Conservation (phyloP, 2,329 filamentous ascomycete genomes). For the Monosporascus sp. region DNA sequence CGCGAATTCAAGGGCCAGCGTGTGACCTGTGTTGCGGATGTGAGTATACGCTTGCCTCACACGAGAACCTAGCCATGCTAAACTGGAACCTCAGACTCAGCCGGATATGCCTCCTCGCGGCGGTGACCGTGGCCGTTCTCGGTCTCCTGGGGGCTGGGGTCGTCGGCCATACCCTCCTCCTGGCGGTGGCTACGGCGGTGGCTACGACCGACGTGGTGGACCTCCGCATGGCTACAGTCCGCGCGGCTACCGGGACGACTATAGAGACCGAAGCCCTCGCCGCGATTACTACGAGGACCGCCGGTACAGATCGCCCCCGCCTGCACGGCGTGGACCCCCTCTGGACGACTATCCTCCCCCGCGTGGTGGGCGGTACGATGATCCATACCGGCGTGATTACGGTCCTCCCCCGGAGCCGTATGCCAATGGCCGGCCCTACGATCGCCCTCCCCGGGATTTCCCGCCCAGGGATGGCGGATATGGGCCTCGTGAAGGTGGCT, state of each 20-base stretch:
- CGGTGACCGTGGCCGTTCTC: constrained; percentile 70
- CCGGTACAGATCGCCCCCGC: constrained; percentile 75
- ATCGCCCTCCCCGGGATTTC: constrained; percentile 47
- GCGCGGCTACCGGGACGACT: constrained; percentile 63
- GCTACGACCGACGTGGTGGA: constrained; percentile 72
- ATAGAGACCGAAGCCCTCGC: constrained; percentile 81
- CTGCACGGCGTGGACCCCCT: constrained; percentile 64
- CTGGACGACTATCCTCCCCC: constrained; percentile 72
- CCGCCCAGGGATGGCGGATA: constrained; percentile 47
- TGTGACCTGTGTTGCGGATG: constrained; percentile 83
- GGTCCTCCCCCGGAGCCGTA: constrained; percentile 56
- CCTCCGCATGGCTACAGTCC: constrained; percentile 79
- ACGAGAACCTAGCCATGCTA: constrained; percentile 10
- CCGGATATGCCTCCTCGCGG: constrained; percentile 67
- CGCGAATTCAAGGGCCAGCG: constrained; percentile 87
- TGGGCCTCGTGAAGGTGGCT: constrained; percentile 27
- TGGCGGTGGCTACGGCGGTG: constrained; percentile 50
- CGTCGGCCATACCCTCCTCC: constrained; percentile 62
- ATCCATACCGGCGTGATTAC: constrained; percentile 69
- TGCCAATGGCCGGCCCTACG: constrained; percentile 52
- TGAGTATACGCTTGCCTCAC: constrained; percentile 41
- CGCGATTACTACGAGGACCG: constrained; percentile 86
- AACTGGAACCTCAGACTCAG: constrained; percentile 54
- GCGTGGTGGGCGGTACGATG: constrained; percentile 65
- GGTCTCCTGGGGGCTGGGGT: constrained; percentile 53